Evolutionary conservation across 768 basidiomycete genomes (phyloP).

Genomic region (Mycena venus): DNA sequence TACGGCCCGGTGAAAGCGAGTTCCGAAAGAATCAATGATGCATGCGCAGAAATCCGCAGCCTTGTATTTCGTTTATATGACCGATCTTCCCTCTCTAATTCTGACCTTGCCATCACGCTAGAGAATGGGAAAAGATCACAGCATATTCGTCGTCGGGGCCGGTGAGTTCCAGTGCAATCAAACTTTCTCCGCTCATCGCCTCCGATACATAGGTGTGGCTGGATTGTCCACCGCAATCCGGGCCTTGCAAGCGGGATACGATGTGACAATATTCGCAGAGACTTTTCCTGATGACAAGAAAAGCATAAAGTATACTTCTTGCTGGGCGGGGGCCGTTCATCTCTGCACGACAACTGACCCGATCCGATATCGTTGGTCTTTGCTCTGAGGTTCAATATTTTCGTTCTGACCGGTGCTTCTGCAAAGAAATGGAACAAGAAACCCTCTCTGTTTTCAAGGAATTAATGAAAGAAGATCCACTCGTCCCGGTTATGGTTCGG

Average conservation of each 20-base stretch:
- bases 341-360: slow-evolving; percentile 21
- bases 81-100: too few species aligned
- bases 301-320: slow-evolving; percentile 63
- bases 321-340: slow-evolving; percentile 57
- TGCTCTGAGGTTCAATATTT: not conserved
- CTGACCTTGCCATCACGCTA: too few species aligned
- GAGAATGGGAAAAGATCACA: not conserved
- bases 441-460: slow-evolving; percentile 12
- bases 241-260: slow-evolving; percentile 60
- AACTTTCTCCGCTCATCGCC: too few species aligned
- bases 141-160: not conserved
- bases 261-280: slow-evolving; percentile 66
- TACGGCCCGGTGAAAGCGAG: too few species aligned
- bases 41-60: too few species aligned
- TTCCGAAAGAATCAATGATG: too few species aligned
- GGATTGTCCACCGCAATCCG: slow-evolving; percentile 68
- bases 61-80: too few species aligned
- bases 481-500: slow-evolving; percentile 25
- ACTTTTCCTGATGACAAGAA: slow-evolving; percentile 62
- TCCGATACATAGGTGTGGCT: slow-evolving; percentile 61
- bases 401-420: not conserved
- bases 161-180: not conserved
- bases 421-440: slow-evolving; percentile 23
- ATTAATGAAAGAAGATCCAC: slow-evolving; percentile 17
- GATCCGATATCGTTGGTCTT: slow-evolving; percentile 10